Conservation (phyloP, 345 rosid genomes). For the Dimocarpus longan region DNA sequence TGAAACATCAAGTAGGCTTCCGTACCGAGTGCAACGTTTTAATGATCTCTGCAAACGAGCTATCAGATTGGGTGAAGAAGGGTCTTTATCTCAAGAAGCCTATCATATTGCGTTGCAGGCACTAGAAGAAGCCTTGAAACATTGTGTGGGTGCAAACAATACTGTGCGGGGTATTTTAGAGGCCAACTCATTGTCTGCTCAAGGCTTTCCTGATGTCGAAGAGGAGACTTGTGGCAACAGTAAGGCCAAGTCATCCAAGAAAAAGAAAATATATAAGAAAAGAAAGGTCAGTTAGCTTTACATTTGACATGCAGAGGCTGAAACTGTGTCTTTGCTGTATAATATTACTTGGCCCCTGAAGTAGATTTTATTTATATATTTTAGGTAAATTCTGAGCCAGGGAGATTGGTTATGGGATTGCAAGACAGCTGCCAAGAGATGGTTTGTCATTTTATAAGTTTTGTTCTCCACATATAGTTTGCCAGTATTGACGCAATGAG, state of each 20-base stretch:
- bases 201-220: constrained; percentile 32
- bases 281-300: constrained; percentile 51
- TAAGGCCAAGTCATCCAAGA: constrained; percentile 39
- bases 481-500: background rate
- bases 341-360: constrained; percentile 16
- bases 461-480: constrained; percentile 9
- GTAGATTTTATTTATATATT: constrained; percentile 13
- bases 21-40: constrained; percentile 38
- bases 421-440: constrained; percentile 46
- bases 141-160: constrained; percentile 29
- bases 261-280: constrained; percentile 49
- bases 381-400: constrained; percentile 42
- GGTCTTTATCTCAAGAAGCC: constrained; percentile 45
- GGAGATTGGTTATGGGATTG: constrained; percentile 33
- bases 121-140: constrained; percentile 37
- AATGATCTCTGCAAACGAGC: constrained; percentile 45
- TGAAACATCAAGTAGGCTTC: constrained; percentile 25
- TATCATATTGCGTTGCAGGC: constrained; percentile 41
- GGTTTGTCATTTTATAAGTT: constrained; percentile 32
- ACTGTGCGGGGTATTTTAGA: constrained; percentile 35
- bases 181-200: constrained; percentile 30
- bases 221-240: constrained; percentile 27
- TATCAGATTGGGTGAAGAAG: constrained; percentile 42
- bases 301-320: constrained; percentile 5
- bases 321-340: background rate